Base-by-base conservation (phyloP, 2,329 filamentous ascomycete species). In the Acrocalymma vagum region DNA sequence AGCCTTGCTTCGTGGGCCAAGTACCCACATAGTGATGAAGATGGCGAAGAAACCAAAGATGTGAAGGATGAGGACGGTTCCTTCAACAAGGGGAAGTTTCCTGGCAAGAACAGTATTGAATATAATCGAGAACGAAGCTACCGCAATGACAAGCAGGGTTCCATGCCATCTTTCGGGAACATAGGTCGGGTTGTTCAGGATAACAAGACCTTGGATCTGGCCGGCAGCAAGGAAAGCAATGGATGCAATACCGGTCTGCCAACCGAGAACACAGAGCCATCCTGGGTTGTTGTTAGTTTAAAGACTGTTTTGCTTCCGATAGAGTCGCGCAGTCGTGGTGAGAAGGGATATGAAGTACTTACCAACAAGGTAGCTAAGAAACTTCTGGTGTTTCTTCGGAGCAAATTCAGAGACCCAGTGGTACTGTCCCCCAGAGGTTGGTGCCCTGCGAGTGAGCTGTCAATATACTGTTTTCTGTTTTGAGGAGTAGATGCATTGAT, bases 11-110 rank as follows among this genome's bases (percentile, higher is more conserved):
- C 54, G 50, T 10, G 58, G 55, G 5, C 41, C 62, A 8, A 65
- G 51, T 2, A 62, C 56, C 62, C 62, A 66, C 35, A 66, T 44
- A 2, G 55, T 55, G 13, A 61, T 56, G 15, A 80, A 60, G 36
- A 79, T 70, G 3, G 72, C 77, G 45, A 80, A 75, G 49, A 80
- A 75, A 2, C 77, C 78, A 18, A 74, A 60, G 18, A 80, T 65
- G 39, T 80, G 78, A 2, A 81, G 49, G 10, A 77, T 60, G 1
- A 78, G 60, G 18, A 78, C 65, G 6, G 72, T 53, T 3, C 72
- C 72, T 55, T 82, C 78, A 16, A 78, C 56, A 3, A 72, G 55
- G 1, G 77, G 78, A 1, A 80, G 61, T 6, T 72, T 58, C 7
- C 66, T 65, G 2, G 73, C 73, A 5, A 73, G 63, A 4, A 76